phyloP scores from a whole-genome alignment of 1,139 yeast genomes.

The Yamadazyma mexicana region DNA sequence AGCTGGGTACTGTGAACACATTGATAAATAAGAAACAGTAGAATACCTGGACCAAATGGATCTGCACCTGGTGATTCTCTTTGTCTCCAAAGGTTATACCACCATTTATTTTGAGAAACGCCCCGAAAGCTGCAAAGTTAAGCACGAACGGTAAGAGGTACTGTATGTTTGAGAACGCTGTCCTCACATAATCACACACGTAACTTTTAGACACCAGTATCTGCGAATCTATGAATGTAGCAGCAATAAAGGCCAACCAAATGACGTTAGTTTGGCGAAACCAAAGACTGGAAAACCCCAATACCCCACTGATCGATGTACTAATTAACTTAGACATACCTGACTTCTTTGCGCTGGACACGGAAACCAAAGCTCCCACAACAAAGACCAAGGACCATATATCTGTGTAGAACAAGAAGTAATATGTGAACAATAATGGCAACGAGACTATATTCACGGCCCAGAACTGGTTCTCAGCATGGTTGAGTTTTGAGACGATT shows the following conservation, averaged over 20 bases:
- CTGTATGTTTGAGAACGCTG: conserved; percentile 23
- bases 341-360: conserved; percentile 26
- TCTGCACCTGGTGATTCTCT: conserved; percentile 69
- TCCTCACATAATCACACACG: conserved; percentile 12
- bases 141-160: conserved; percentile 50
- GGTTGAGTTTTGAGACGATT: conserved; percentile 17
- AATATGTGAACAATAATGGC: conserved; percentile 74
- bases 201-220: conserved; percentile 20
- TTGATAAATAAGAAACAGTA: conserved; percentile 69
- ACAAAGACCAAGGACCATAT: conserved; percentile 84
- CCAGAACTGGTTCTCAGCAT: conserved; percentile 41
- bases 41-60: conserved; percentile 79
- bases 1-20: conserved; percentile 67
- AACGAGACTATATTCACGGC: conserved; percentile 51
- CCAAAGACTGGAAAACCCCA: conserved; percentile 60
- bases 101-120: conserved; percentile 62
- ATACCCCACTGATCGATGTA: conserved; percentile 35
- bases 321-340: conserved; percentile 11
- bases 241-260: conserved; percentile 73
- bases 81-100: conserved; percentile 90
- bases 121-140: conserved; percentile 52
- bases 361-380: conserved; percentile 36
- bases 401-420: conserved; percentile 85
- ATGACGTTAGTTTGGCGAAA: conserved; percentile 90
- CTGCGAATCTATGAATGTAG: conserved; percentile 49